Evolutionary conservation across 2,329 filamentous ascomycete species (phyloP).

Genomic region (Botrytis galanthina): DNA sequence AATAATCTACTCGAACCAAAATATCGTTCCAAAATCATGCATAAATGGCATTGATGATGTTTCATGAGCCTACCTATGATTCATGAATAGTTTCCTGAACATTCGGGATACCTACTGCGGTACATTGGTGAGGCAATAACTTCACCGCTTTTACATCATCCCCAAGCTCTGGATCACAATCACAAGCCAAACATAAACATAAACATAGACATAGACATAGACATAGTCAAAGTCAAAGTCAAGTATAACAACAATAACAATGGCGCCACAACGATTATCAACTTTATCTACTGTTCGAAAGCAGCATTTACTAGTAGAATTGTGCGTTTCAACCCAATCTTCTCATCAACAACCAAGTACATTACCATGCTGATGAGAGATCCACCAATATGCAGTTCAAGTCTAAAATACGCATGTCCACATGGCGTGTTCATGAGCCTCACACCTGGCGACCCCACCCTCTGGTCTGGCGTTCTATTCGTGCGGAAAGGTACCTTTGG

Average conservation of each 20-base stretch:
- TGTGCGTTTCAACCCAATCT: slow-evolving; percentile 27
- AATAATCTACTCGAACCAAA: not conserved
- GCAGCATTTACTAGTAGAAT: slow-evolving; percentile 39
- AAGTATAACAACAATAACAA: slow-evolving; percentile 20
- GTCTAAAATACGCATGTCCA: slow-evolving; percentile 77
- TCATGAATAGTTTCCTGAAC: slow-evolving; percentile 5
- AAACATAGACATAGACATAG: slow-evolving; percentile 16
- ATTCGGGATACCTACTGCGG: too few species aligned
- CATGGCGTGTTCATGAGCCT: slow-evolving; percentile 85
- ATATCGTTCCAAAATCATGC: not conserved
- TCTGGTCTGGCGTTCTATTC: slow-evolving; percentile 92
- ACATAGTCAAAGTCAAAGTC: slow-evolving; percentile 1
- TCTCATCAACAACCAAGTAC: not conserved
- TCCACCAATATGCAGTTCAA: slow-evolving; percentile 54
- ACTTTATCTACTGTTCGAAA: slow-evolving; percentile 36
- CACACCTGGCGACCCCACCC: slow-evolving; percentile 72
- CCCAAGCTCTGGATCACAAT: slow-evolving; percentile 8
- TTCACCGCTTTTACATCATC: slow-evolving; percentile 23
- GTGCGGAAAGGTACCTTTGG: slow-evolving; percentile 70
- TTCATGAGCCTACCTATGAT: not conserved
- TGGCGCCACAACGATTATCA: slow-evolving; percentile 32
- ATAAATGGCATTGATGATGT: not conserved
- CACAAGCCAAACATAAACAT: not conserved
- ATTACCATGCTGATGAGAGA: slow-evolving; percentile 4
- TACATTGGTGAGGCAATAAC: slow-evolving; percentile 10